Evolutionary conservation across 2,329 filamentous ascomycete species (phyloP).

Genomic region (Exophiala viscosa): DNA sequence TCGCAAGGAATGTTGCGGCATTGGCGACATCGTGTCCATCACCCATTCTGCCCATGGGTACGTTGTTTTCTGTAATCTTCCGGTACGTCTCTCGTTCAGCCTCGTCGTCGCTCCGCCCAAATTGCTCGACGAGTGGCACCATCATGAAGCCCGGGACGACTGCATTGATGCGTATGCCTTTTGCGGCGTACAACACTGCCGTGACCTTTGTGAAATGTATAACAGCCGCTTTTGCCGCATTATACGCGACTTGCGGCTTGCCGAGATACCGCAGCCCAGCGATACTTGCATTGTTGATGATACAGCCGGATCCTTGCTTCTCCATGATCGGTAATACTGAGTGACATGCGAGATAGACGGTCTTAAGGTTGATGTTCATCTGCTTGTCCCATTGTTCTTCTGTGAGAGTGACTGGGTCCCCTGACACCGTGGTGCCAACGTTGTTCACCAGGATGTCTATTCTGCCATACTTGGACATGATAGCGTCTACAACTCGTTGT

Average conservation of each 20-base stretch:
- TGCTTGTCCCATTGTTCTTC: slow-evolving; percentile 50
- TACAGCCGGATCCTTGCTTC: slow-evolving; percentile 40
- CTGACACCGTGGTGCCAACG: slow-evolving; percentile 52
- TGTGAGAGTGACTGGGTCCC: slow-evolving; percentile 43
- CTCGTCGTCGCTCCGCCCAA: slow-evolving; percentile 44
- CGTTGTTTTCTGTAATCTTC: slow-evolving; percentile 50
- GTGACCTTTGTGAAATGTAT: slow-evolving; percentile 51
- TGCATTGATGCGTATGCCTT: slow-evolving; percentile 50
- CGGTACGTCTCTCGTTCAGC: slow-evolving; percentile 50
- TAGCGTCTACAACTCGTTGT: slow-evolving; percentile 49
- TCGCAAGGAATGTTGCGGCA: slow-evolving; percentile 32
- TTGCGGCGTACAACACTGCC: slow-evolving; percentile 41
- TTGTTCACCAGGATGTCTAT: slow-evolving; percentile 59
- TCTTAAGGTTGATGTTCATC: slow-evolving; percentile 54
- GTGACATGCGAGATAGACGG: slow-evolving; percentile 52
- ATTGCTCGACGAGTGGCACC: slow-evolving; percentile 48
- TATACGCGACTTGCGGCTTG: slow-evolving; percentile 54
- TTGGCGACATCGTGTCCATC: slow-evolving; percentile 35
- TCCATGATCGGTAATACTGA: slow-evolving; percentile 54
- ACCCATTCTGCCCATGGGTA: slow-evolving; percentile 35
- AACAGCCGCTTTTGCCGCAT: slow-evolving; percentile 50
- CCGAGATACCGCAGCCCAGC: slow-evolving; percentile 52
- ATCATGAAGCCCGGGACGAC: slow-evolving; percentile 57
- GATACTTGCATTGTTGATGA: slow-evolving; percentile 52
- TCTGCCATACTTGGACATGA: slow-evolving; percentile 49